Evolutionary conservation across 257 asterid species (phyloP), one percentile per base, ranked within the genome.

Genomic region (Gynochthodes officinalis): DNA sequence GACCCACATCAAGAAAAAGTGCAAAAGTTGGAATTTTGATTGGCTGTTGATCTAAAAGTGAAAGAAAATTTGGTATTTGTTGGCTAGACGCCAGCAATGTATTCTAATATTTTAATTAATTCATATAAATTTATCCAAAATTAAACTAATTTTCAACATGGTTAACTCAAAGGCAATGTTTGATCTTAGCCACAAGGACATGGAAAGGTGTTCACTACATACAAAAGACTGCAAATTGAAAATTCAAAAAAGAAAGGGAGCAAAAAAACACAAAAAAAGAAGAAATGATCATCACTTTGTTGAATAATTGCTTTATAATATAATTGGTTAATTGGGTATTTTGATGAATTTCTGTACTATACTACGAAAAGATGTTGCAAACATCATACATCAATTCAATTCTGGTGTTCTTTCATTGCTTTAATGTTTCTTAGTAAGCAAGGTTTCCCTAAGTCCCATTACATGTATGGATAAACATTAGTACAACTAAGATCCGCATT

Each of bases 371-470:
- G 68, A 32, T 53, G 59, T 16, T 50, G 37, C 43, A 66, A 30
- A 74, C 64, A 59, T 33, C 70, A 46, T 21, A 46, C 74, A 70
- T 49, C 69, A 75, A 27, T 69, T 57, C 67, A 25, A 69, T 35
- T n/a, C 14, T 39, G 53, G 39, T 78, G 64, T 72, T 68, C 10
- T 37, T 11, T 42, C 25, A 37, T 60, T 18, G 1, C 7, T 62
- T 75, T 75, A 30, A 42, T 53, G 28, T 79, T 75, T 63, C 83
- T 79, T 75, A 79, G 68, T 67, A 58, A 11, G 58, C 67, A 69
- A 69, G 79, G 35, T 37, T 39, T 67, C 30, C 46, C 37, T 5
- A 67, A 32, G 30, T 54, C 61, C 8, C 61, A 18, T 8, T 28
- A 25, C 27, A 35, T 49, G 32, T 54, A 33, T 70, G 74, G 66